These are phyloP conservation scores for Leccinum uliginosum DNA, from an alignment of 768 basidiomycete genomes.

Conservation along the genomic window DNA sequence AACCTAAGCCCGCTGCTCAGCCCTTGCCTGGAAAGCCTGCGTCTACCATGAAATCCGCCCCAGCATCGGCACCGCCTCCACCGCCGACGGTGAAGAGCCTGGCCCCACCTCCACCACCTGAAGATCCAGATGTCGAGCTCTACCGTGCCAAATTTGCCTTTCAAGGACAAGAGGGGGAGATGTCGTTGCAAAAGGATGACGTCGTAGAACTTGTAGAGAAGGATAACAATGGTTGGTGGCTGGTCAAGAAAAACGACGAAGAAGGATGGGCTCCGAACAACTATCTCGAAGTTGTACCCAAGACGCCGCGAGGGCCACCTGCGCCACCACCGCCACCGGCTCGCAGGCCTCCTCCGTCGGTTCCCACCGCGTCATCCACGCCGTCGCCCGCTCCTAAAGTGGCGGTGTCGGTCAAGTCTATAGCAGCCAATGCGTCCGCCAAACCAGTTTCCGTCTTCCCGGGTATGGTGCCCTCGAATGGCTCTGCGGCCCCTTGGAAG, in stretches of 20 bases:
- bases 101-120: slow-evolving; percentile 52
- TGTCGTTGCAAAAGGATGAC: slow-evolving; percentile 87
- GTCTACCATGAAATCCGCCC: slow-evolving; percentile 20
- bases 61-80: slow-evolving; percentile 29
- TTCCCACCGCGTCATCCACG: slow-evolving; percentile 35
- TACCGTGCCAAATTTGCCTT: slow-evolving; percentile 94
- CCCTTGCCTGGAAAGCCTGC: slow-evolving; percentile 60
- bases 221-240: slow-evolving; percentile 97
- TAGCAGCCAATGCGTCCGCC: slow-evolving; percentile 56
- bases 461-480: slow-evolving; percentile 65
- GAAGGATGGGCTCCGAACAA: slow-evolving; percentile 97
- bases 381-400: slow-evolving; percentile 32
- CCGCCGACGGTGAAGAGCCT: slow-evolving; percentile 40
- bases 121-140: slow-evolving; percentile 62
- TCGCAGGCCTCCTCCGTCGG: slow-evolving; percentile 41
- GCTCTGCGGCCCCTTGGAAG: slow-evolving; percentile 73
- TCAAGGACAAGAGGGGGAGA: slow-evolving; percentile 88
- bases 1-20: slow-evolving; percentile 41
- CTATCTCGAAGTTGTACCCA: slow-evolving; percentile 79
- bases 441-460: slow-evolving; percentile 83
- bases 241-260: slow-evolving; percentile 73
- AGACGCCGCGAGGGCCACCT: slow-evolving; percentile 57
- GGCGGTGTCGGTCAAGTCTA: slow-evolving; percentile 36
- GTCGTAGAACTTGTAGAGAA: slow-evolving; percentile 89
- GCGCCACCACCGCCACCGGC: slow-evolving; percentile 69